phyloP scores from a whole-genome alignment of 345 rosid genomes.

The Cardiospermum halicacabum region DNA sequence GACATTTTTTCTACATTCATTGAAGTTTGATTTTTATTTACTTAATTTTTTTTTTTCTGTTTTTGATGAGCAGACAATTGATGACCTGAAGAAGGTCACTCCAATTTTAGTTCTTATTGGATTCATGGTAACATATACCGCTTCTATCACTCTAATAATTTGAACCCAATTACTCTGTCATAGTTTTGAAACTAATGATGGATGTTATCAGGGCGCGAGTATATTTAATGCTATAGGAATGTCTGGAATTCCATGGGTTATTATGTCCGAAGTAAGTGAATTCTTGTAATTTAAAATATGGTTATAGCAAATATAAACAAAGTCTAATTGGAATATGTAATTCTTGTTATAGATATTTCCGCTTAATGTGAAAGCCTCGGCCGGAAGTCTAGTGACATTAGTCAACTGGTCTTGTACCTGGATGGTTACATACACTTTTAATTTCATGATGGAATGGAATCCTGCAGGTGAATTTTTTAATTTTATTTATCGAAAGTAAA shows the following conservation, averaged over 20 bases:
- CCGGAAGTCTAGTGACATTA: background rate
- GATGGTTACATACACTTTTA: background rate
- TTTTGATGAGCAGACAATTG: conserved; percentile 20
- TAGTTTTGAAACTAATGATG: too few relatives aligned
- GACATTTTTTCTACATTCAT: background rate
- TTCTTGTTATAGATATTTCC: conserved; percentile 7
- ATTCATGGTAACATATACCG: conserved; percentile 42
- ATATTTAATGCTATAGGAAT: conserved; percentile 32
- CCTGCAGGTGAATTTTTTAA: background rate
- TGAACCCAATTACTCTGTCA: too few relatives aligned
- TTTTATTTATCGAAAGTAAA: too few relatives aligned
- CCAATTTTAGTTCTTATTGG: conserved; percentile 29
- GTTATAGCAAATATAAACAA: too few relatives aligned
- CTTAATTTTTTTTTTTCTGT: background rate
- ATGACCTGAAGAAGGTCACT: conserved; percentile 21
- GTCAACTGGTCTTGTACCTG: background rate
- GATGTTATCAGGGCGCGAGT: conserved; percentile 39
- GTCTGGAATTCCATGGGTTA: conserved; percentile 53
- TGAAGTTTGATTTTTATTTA: background rate
- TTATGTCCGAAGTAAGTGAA: conserved; percentile 63
- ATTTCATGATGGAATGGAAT: background rate
- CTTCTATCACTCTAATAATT: background rate
- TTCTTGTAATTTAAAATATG: background rate
- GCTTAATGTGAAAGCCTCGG: background rate
- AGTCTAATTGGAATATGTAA: too few relatives aligned